Conservation (phyloP, 495 filamentous ascomycete genomes). For the Wilcoxina mikolae region DNA sequence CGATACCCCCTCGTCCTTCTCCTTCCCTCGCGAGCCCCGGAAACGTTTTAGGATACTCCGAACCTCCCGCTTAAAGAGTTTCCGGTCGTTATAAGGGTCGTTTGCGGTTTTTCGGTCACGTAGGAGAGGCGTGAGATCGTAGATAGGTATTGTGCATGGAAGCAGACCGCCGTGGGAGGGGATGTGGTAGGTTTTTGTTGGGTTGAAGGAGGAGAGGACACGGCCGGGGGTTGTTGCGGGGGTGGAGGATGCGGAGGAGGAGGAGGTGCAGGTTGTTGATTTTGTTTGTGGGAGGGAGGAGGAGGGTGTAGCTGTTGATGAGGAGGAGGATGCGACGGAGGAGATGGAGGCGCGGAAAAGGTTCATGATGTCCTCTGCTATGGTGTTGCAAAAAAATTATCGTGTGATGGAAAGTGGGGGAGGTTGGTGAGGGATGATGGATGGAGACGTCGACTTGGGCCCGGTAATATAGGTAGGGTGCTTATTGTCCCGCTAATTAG, state of each 20-base stretch:
- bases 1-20: not conserved
- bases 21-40: not conserved
- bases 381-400: too few species aligned
- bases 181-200: conserved; percentile 8
- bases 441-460: not conserved
- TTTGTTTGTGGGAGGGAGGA: not conserved
- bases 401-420: not conserved
- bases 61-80: conserved; percentile 1
- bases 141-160: not conserved
- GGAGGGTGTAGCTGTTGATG: too few species aligned
- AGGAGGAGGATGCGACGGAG: not conserved
- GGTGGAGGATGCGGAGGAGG: not conserved
- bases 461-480: not conserved
- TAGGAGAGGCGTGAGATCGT: not conserved
- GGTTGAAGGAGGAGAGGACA: conserved; percentile 6
- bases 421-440: not conserved
- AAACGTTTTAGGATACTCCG: not conserved
- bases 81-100: conserved; percentile 3
- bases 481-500: not conserved
- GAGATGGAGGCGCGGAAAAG: conserved; percentile 1
- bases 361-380: not conserved
- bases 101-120: not conserved
- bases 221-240: not conserved
- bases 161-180: conserved; percentile 2
- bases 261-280: not conserved